Percentiles rank a stretch among this genome's conserved stretches.
phyloP scores from a whole-genome alignment of 495 filamentous ascomycete genomes.

The Xylaria intraflava region DNA sequence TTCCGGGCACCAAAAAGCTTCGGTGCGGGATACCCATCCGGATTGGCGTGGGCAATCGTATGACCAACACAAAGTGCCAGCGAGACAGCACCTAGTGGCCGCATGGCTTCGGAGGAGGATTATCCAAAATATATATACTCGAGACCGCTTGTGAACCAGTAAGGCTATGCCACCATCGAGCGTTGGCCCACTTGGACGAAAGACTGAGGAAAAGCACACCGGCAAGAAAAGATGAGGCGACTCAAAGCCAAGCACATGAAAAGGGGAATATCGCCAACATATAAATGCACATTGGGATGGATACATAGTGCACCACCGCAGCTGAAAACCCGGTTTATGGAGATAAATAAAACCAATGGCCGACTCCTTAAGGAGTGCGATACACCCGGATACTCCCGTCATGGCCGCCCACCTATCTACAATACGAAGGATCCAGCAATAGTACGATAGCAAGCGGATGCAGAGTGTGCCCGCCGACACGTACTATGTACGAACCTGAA shows the following conservation, averaged over 20 bases:
- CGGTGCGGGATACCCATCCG: conserved; percentile 20
- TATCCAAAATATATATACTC: neutral
- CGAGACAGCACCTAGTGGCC: conserved; percentile 24
- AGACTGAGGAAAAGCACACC: neutral
- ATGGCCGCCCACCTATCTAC: conserved; percentile 14
- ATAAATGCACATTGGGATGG: conserved; percentile 1
- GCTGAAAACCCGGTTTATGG: conserved; percentile 1
- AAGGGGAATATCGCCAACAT: conserved; percentile 1
- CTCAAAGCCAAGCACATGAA: neutral
- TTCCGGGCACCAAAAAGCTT: conserved; percentile 29
- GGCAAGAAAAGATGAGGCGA: neutral
- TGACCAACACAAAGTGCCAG: conserved; percentile 22
- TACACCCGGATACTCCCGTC: conserved; percentile 31
- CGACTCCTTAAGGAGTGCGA: conserved; percentile 11
- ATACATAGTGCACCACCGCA: neutral
- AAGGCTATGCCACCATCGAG: neutral
- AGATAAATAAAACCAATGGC: conserved; percentile 9
- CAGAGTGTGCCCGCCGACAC: conserved; percentile 4
- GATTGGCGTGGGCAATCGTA: conserved; percentile 24
- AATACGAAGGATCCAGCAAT: neutral
- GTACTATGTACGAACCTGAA: conserved; percentile 2
- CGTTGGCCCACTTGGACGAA: neutral
- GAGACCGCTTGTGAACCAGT: neutral
- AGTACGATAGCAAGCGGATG: neutral
- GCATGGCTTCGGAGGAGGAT: conserved; percentile 12